These are phyloP conservation scores for Pseudogymnoascus pannorum DNA, from an alignment of 2,329 filamentous ascomycete genomes.

Conservation along the genomic window DNA sequence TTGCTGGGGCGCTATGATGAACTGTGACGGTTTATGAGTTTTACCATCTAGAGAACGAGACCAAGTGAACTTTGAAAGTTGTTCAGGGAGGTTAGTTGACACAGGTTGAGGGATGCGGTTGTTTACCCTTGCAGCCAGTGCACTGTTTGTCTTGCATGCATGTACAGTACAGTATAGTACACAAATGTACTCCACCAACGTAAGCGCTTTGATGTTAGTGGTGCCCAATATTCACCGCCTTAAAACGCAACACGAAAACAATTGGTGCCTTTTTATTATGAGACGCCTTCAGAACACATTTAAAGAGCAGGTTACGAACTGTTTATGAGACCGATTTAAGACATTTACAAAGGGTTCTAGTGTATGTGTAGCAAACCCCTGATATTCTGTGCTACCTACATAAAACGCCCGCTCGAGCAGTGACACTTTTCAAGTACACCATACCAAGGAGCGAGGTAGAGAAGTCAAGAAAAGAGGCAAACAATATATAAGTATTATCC, in stretches of 20 bases:
- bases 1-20: slow-evolving; percentile 4
- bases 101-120: not conserved
- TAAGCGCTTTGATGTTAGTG: slow-evolving; percentile 5
- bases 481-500: not conserved
- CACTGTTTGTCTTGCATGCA: slow-evolving; percentile 5
- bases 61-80: not conserved
- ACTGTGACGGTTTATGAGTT: not conserved
- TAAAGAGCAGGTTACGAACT: not conserved
- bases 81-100: slow-evolving; percentile 2
- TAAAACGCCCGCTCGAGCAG: not conserved
- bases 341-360: not conserved
- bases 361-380: not conserved
- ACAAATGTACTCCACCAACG: slow-evolving; percentile 8
- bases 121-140: slow-evolving; percentile 1
- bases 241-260: not conserved
- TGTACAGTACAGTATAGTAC: slow-evolving; percentile 6
- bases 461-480: not conserved
- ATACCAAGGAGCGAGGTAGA: not conserved
- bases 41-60: slow-evolving; percentile 1
- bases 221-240: slow-evolving; percentile 7
- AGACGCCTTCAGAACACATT: not conserved
- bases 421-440: not conserved
- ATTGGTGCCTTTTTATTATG: not conserved
- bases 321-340: not conserved
- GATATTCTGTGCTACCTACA: not conserved